Evolutionary conservation across 208 protist species (phyloP), one percentile per base, ranked within the genome.

Genomic region (Phytomonas francai): DNA sequence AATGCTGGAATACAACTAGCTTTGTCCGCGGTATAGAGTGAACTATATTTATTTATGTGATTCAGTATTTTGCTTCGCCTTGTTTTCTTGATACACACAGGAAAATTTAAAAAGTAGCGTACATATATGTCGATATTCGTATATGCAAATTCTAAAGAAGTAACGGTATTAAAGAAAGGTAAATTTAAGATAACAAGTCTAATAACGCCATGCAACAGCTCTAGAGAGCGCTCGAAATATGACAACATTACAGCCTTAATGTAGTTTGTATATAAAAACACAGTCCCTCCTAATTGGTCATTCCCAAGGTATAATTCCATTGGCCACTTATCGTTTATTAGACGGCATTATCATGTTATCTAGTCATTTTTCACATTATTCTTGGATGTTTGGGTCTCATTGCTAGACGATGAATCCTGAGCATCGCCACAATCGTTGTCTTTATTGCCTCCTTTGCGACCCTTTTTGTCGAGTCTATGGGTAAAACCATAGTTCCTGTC

Each of bases 91-190:
- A 45, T 45, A 11, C 39, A 16, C 9, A 11, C 39, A 45, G 39
- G 39, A 16, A 14, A 22, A 45, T 45, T 14, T 61, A 61, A 32
- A 59, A 71, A 12, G 39, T 32, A 68, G 63, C 11, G 45, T 69
- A 36, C 33, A 70, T 68, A 69, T 32, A 70, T 70, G 8, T 70
- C 12, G 61, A 39, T 66, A 19, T 30, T 7, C 19, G 33, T 56
- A 65, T 68, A 16, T 56, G 28, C 49, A 69, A 42, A 16, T 14
- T 28, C 12, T 30, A 56, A 34, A 30, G 30, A 51, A 2, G 62
- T 66, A 51, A 57, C 14, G 16, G 11, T 29, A 45, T 31, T 66
- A 66, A 34, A 66, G 32, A 16, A 16, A 42, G 9, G 9, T 42
- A 42, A 32, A 42, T 22, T 32, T 60, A 60, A 33, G 19, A 61